Evolutionary conservation across 495 filamentous ascomycete species (phyloP), one percentile per base, ranked within the genome.

Genomic region (Podospora anserina): DNA sequence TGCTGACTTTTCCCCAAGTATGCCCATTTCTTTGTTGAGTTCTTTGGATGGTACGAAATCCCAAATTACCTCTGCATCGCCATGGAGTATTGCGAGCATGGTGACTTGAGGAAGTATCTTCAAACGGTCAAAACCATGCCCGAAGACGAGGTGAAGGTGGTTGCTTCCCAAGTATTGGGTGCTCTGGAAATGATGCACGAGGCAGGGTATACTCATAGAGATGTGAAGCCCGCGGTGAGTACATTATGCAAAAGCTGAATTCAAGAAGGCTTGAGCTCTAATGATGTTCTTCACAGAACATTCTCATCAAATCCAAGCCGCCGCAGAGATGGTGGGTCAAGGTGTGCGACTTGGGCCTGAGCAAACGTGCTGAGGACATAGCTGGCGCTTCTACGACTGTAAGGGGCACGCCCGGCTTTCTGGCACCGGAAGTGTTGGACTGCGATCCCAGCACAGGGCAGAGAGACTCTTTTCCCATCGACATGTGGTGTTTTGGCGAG

Each of bases 311-410:
- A 58, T 54, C 60, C 18, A 19, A 66, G 15, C 64, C 44, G 20
- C 68, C 68, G 11, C 49, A 62, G 57, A 27, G 59, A 27, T 82
- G 79, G 68, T 82, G 81, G 78, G 77, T 83, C 7, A 85, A 84
- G 66, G 76, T 84, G 19, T 78, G 78, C 9, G 83, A 84, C 70
- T 81, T 85, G 63, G 83, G 82, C 7, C 78, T 84, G 66, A 75
- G 71, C 58, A 84, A 83, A 66, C 75, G 76, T 3, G 64, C 76
- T 1, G 73, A 76, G 56, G 71, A 78, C 28, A 64, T 58, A 7
- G 76, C 66, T 1, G 69, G 56, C 1, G 62, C 75, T 2, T 65
- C 67, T 19, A 82, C 78, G 0, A 68, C 39, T 49, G 39, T 71
- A 18, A 73, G 75, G 18, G 78, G 78, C 11, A 82, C 78, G 2